These are phyloP conservation scores for Chaetomium globosum DNA, from an alignment of 2,329 filamentous ascomycete genomes.

Conservation along the genomic window DNA sequence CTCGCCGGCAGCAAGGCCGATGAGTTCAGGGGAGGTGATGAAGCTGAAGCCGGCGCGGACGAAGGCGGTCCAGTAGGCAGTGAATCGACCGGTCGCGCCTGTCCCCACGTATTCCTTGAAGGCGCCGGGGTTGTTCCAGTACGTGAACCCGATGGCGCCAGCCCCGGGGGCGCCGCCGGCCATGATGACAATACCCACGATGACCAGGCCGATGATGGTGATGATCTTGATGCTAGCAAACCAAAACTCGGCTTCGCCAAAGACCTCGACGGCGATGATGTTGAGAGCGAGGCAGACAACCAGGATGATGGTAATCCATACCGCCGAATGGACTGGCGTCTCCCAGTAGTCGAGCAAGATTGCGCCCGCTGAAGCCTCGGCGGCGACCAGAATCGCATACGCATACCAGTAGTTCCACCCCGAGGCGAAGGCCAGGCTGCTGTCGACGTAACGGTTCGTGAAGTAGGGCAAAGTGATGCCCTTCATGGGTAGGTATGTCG, in stretches of 20 bases:
- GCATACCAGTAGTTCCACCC: constrained; percentile 67
- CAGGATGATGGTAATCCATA: constrained; percentile 63
- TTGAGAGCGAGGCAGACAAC: constrained; percentile 58
- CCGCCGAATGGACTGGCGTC: constrained; percentile 52
- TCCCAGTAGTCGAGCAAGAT: constrained; percentile 65
- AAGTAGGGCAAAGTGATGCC: constrained; percentile 62
- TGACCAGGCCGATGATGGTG: constrained; percentile 60
- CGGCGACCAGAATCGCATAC: constrained; percentile 60
- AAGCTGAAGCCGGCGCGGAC: constrained; percentile 64
- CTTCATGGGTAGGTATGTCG: constrained; percentile 56
- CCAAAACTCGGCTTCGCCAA: constrained; percentile 65
- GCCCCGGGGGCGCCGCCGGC: constrained; percentile 58
- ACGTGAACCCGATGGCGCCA: constrained; percentile 53
- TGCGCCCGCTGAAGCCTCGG: constrained; percentile 60
- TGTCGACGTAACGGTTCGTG: constrained; percentile 58
- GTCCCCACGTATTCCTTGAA: constrained; percentile 52
- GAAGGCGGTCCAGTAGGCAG: constrained; percentile 61
- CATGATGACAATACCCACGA: constrained; percentile 59
- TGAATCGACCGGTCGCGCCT: constrained; percentile 56
- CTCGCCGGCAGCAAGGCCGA: constrained; percentile 65
- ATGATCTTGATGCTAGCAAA: constrained; percentile 64
- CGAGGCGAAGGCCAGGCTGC: constrained; percentile 58
- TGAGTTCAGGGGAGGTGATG: constrained; percentile 64
- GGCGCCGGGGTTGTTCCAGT: constrained; percentile 53
- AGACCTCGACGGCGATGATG: constrained; percentile 59